These are phyloP conservation scores for Helotiales sp. DNA, from an alignment of 2,329 filamentous ascomycete genomes.

Conservation along the genomic window DNA sequence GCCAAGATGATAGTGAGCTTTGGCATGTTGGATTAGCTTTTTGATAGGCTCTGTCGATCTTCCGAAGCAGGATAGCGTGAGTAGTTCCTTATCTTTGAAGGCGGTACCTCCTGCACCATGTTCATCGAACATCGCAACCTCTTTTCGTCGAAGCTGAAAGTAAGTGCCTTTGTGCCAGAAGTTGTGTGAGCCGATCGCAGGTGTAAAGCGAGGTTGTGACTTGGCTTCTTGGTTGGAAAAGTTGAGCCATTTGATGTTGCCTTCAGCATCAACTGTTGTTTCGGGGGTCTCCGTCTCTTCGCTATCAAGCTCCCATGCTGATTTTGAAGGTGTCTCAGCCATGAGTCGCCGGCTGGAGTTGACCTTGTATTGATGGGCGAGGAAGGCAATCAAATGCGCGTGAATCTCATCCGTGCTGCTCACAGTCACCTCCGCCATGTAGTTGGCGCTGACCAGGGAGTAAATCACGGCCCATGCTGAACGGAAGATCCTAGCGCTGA, in stretches of 20 bases:
- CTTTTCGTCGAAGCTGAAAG: constrained; percentile 42
- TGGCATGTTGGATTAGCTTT: constrained; percentile 52
- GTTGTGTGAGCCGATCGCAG: constrained; percentile 51
- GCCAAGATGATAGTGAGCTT: constrained; percentile 51
- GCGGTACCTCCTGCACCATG: constrained; percentile 29
- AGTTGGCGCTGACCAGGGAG: constrained; percentile 43
- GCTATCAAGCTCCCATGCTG: constrained; percentile 50
- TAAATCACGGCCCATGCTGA: constrained; percentile 40
- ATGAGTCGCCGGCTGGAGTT: constrained; percentile 52
- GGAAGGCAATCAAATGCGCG: constrained; percentile 57
- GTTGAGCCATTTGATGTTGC: constrained; percentile 50
- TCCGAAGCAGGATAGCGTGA: constrained; percentile 56
- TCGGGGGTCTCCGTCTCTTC: constrained; percentile 47
- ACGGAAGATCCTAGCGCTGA: constrained; percentile 40
- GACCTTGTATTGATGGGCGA: constrained; percentile 53
- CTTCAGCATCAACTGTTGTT: constrained; percentile 41
- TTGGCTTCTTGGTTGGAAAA: constrained; percentile 59
- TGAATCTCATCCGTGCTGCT: constrained; percentile 59
- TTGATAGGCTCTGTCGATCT: constrained; percentile 54
- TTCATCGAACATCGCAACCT: constrained; percentile 27
- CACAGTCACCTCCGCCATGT: constrained; percentile 54
- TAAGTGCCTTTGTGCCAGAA: constrained; percentile 56
- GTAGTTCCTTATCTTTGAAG: constrained; percentile 52
- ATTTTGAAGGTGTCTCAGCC: constrained; percentile 55
- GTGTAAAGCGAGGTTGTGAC: constrained; percentile 52